Base-by-base conservation (phyloP, 805 yeast species). In the Candida boidinii region DNA sequence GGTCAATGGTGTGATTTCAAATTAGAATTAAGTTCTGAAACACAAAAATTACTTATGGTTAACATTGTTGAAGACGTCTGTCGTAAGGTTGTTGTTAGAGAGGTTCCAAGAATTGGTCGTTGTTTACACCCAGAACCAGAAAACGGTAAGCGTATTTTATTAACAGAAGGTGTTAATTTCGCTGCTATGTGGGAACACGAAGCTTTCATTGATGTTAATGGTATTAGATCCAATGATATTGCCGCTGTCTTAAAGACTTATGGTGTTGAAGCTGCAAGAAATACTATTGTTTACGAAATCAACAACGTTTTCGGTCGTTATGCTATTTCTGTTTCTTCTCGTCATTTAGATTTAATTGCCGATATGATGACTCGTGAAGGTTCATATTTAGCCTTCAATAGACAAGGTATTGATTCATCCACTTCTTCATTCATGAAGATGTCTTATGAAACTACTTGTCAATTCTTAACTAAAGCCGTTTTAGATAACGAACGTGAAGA, bases 311-410 rank as follows among this genome's bases (percentile, higher is more conserved):
- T 92, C 75, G 85, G 86, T 39, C 87, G 94, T 34, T 92, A 92
- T 61, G 97, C 97, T 50, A 92, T 92, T 54, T 66, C 87, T 38
- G 98, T 92, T 38, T 81, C 92, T 36, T 66, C 76, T 34, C 85
- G 98, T 59, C 99, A 92, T 66, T 76, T 92, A 63, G 98, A 92
- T 55, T 75, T 92, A 57, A 80, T 92, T 58, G 99, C 94, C 43
- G 99, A 92, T 60, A 84, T 85, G 86, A 92, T 92, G 99, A 92
- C 99, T 5, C 78, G 98, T 61, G 97, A 92, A 62, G 99, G 99
- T 52, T 75, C 94, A 2, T 92, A 88, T 55, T 64, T 90, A 54
- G 95, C 99, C 17, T 92, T 92, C 70, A 88, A 86, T 62, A 84
- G 99, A 70, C 96, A 86, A 64, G 99, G 99, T 60, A 88, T 94